Percentiles rank a stretch among this genome's conserved stretches.
phyloP scores from a whole-genome alignment of 1,139 yeast species.

The Yamadazyma mexicana region DNA sequence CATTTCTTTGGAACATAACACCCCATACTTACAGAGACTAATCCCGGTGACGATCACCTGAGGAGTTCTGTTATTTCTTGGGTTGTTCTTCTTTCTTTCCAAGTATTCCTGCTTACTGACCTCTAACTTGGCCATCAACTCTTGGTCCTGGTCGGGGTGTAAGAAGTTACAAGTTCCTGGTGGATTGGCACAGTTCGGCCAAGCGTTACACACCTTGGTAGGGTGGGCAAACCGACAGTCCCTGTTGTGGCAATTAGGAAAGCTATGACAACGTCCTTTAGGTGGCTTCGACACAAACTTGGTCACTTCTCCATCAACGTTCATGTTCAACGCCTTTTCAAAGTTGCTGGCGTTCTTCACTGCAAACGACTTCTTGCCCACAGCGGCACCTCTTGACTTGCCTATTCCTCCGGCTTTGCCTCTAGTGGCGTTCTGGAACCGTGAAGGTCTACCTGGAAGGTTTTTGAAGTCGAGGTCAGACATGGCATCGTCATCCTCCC shows the following conservation, averaged over 20 bases:
- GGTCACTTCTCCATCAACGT: conserved; percentile 26
- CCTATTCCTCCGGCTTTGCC: conserved; percentile 15
- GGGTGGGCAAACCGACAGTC: conserved; percentile 81
- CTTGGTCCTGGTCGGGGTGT: conserved; percentile 85
- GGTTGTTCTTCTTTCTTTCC: conserved; percentile 26
- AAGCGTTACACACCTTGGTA: conserved; percentile 69
- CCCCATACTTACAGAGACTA: conserved; percentile 73
- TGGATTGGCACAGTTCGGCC: conserved; percentile 75
- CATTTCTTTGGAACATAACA: conserved; percentile 67
- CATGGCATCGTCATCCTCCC: conserved; percentile 12
- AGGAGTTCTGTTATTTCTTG: conserved; percentile 22
- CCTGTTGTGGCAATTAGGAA: conserved; percentile 73
- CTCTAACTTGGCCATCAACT: conserved; percentile 63
- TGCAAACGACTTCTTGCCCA: conserved; percentile 30
- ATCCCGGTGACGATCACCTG: conserved; percentile 39
- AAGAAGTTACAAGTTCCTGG: conserved; percentile 81
- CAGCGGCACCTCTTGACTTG: conserved; percentile 9
- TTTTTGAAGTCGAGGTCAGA: conserved; percentile 15
- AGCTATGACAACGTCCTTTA: conserved; percentile 70
- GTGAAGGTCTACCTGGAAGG: conserved; percentile 13
- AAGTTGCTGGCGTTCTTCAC: conserved; percentile 39
- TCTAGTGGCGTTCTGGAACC: conserved; percentile 5
- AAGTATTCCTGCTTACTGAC: conserved; percentile 52
- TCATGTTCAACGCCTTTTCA: conserved; percentile 40
- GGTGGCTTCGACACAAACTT: conserved; percentile 41